Percentiles rank a stretch among this genome's conserved stretches.
Conservation (phyloP, 2,329 filamentous ascomycete genomes). For the Huntiella decipiens region DNA sequence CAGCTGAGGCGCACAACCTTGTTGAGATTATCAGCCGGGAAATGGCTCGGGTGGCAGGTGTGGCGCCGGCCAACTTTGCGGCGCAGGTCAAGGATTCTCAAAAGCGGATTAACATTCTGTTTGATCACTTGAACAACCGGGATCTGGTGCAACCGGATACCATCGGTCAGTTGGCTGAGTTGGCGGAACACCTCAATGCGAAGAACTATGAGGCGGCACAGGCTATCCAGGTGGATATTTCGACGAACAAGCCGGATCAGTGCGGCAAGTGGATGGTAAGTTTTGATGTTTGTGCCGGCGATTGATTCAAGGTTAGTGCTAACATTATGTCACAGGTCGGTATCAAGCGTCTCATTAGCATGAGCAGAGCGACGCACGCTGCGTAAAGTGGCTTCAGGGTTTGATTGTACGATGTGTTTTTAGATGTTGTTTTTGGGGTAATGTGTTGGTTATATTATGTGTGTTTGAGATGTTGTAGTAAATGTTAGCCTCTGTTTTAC, state of each 20-base stretch:
- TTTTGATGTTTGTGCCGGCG: conserved; percentile 11
- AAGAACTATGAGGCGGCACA: conserved; percentile 52
- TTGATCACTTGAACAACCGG: conserved; percentile 92
- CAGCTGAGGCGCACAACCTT: conserved; percentile 52
- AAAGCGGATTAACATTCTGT: conserved; percentile 81
- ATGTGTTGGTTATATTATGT: neutral
- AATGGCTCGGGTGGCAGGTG: conserved; percentile 71
- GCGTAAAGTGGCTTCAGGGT: neutral
- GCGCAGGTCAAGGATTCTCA: conserved; percentile 85
- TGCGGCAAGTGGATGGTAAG: conserved; percentile 78
- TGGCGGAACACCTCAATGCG: conserved; percentile 46
- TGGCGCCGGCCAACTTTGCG: conserved; percentile 72
- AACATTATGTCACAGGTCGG: conserved; percentile 37
- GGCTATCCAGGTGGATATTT: conserved; percentile 53
- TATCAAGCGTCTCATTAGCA: conserved; percentile 57
- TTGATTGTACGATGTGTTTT: neutral
- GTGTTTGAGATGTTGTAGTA: conserved; percentile 1
- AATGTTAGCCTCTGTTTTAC: neutral
- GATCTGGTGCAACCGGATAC: conserved; percentile 72
- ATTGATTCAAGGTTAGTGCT: conserved; percentile 17
- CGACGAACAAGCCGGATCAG: conserved; percentile 59
- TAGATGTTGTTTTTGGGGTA: neutral
- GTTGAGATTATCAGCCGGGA: conserved; percentile 67
- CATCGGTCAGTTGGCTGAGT: conserved; percentile 42
- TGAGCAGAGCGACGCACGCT: conserved; percentile 51